Evolutionary conservation across 2,329 filamentous ascomycete species (phyloP).

Genomic region (Neonectria neomacrospora): DNA sequence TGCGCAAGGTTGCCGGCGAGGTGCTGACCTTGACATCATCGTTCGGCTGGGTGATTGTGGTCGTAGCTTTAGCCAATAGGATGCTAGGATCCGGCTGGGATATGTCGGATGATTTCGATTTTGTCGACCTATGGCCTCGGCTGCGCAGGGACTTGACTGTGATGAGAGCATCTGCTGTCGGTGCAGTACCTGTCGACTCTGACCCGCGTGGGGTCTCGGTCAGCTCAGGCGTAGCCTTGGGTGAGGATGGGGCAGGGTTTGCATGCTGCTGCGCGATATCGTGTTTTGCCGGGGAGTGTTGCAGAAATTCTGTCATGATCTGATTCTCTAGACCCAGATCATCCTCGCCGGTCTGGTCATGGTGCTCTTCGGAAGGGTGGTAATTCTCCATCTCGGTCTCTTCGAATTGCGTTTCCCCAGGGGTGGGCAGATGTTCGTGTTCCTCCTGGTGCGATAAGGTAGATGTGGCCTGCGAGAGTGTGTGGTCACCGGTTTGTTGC

Average conservation of each 20-base stretch:
- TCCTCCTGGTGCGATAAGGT: constrained; percentile 24
- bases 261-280: constrained; percentile 14
- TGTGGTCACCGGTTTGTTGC: constrained; percentile 24
- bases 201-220: constrained; percentile 21
- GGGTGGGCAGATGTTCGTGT: constrained; percentile 36
- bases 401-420: constrained; percentile 36
- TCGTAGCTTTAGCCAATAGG: constrained; percentile 41
- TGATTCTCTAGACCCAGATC: constrained; percentile 44
- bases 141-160: constrained; percentile 47
- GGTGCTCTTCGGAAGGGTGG: constrained; percentile 17
- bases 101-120: constrained; percentile 40
- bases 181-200: constrained; percentile 26
- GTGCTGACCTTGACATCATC: constrained; percentile 33
- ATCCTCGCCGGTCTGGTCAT: constrained; percentile 32
- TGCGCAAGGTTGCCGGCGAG: constrained; percentile 37
- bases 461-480: constrained; percentile 24
- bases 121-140: constrained; percentile 40
- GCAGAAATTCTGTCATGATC: constrained; percentile 46
- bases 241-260: constrained; percentile 31
- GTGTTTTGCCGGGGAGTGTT: constrained; percentile 39
- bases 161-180: constrained; percentile 42
- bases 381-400: constrained; percentile 34
- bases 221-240: constrained; percentile 24
- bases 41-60: constrained; percentile 25
- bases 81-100: constrained; percentile 46